Evolutionary conservation across 2,329 filamentous ascomycete species (phyloP), one percentile per base, ranked within the genome.

Genomic region (Sporothrix dimorphospora): DNA sequence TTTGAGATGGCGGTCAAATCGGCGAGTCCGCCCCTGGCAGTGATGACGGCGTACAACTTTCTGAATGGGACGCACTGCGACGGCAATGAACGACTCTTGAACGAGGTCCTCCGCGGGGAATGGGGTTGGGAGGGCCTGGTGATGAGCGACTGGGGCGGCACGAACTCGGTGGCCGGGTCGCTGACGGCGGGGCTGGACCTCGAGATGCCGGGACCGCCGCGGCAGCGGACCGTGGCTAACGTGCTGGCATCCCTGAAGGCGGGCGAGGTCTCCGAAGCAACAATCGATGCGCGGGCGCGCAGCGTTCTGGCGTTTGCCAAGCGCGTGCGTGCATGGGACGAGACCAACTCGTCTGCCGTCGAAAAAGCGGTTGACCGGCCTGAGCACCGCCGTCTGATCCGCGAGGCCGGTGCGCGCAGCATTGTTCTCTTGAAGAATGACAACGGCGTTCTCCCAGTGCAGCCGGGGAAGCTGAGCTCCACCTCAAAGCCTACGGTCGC

Each of bases 31-130:
- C 89, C 90, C 3, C 90, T 89, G 89, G 89, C 89, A 8, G 79
- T 92, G 55, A 92, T 92, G 90, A 86, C 87, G 4, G 88, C 89
- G 1, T 92, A 92, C 77, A 91, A 92, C 75, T 81, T 89, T 45
- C 80, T 92, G 75, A 91, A 91, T 77, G 89, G 89, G 4, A 79
- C 86, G 5, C 88, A 89, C 75, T 85, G 86, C 21, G 87, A 88
- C 73, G 85, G 87, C 83, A 87, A 89, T 74, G 80, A 78, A 19
- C 82, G 86, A 69, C 85, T 85, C 0, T 80, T 90, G 24, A 85
- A 84, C 73, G 82, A 86, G 38, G 87, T 90, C 27, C 81, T 90
- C 34, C 83, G 88, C 38, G 86, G 85, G 34, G 88, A 90, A 77
- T 90, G 88, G 88, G 81, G 82, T n/a, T 90, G 88, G 75, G 86